Base-by-base conservation (phyloP, 2,329 filamentous ascomycete species). In the Sclerotinia trifoliorum region DNA sequence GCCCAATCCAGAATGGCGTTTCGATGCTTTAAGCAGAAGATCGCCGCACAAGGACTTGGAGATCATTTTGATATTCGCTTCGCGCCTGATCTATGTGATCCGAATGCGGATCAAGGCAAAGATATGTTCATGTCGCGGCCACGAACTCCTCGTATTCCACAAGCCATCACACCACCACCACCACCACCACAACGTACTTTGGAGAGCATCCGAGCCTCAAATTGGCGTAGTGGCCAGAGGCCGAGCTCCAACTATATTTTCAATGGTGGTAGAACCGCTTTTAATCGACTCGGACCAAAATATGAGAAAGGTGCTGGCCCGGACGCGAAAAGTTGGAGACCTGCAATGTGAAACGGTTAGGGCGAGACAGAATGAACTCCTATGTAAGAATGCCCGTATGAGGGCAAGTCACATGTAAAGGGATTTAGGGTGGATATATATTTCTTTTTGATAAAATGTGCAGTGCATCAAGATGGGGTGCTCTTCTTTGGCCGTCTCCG, bases 61-160 rank as follows among this genome's bases (percentile, higher is more conserved):
- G 42, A 66, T 19, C 24, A 56, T 11, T 70, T 70, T 17, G 42
- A 63, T 4, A 51, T 68, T 4, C 46, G 44, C 44, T 71, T 68
- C 52, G 65, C 48, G 8, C 39, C 61, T 17, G 70, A 71, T 29
- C 64, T 55, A 8, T 71, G 69, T 52, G 68, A 71, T 66, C 62
- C 68, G 6, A 48, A 44, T 8, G n/a, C 63, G 8, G 29, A 35
- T 13, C 51, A 55, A 32, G 61, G 24, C 21, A 55, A 26, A 24
- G 61, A 65, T 42, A 44, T 68, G 58, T 67, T 62, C 7, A 39
- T 62, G 58, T 21, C 46, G n/a, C 44, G 58, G 19, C 17, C 44
- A 35, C 44, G 58, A 5, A 24, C 29, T 19, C 29, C 29, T 56
- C 54, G 19, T n/a, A n/a, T 35, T 39, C 19, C 19, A 13, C 21